Evolutionary conservation across 495 filamentous ascomycete species (phyloP).

Genomic region (Talaromyces ruber): DNA sequence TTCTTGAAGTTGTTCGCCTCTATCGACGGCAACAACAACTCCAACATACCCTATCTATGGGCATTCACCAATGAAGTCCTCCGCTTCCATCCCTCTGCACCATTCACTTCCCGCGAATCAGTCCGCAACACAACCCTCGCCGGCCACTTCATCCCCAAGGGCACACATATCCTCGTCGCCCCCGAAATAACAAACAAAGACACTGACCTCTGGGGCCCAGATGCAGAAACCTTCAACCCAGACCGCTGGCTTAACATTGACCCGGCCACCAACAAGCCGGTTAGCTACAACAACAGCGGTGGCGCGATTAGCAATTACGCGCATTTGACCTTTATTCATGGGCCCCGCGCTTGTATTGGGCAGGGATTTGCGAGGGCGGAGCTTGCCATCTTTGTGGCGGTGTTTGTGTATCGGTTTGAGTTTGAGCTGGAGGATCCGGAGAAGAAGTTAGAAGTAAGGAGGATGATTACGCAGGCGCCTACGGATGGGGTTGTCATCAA

Average conservation of each 20-base stretch:
- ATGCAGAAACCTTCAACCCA: constrained; percentile 72
- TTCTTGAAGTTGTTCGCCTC: not conserved
- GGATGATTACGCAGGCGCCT: constrained; percentile 55
- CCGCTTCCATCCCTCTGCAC: constrained; percentile 50
- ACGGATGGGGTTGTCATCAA: constrained; percentile 53
- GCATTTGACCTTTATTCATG: constrained; percentile 78
- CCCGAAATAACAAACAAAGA: constrained; percentile 61
- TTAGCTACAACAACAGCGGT: constrained; percentile 25
- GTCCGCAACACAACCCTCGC: constrained; percentile 54
- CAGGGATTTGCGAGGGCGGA: constrained; percentile 74
- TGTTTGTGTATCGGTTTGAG: constrained; percentile 61
- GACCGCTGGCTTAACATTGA: constrained; percentile 63
- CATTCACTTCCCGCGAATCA: constrained; percentile 55
- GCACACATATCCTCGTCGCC: constrained; percentile 40
- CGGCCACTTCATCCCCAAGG: constrained; percentile 46
- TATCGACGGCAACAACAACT: constrained; percentile 20
- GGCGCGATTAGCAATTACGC: constrained; percentile 57
- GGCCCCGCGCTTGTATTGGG: constrained; percentile 76
- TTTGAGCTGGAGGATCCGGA: constrained; percentile 54
- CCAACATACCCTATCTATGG: constrained; percentile 45
- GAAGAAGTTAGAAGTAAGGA: constrained; percentile 48
- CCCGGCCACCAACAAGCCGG: constrained; percentile 9
- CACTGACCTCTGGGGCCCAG: constrained; percentile 69
- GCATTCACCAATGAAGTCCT: constrained; percentile 54
- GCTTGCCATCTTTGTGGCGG: constrained; percentile 73